Conservation (phyloP, 208 protist species). For the Novymonas esmeraldas region DNA sequence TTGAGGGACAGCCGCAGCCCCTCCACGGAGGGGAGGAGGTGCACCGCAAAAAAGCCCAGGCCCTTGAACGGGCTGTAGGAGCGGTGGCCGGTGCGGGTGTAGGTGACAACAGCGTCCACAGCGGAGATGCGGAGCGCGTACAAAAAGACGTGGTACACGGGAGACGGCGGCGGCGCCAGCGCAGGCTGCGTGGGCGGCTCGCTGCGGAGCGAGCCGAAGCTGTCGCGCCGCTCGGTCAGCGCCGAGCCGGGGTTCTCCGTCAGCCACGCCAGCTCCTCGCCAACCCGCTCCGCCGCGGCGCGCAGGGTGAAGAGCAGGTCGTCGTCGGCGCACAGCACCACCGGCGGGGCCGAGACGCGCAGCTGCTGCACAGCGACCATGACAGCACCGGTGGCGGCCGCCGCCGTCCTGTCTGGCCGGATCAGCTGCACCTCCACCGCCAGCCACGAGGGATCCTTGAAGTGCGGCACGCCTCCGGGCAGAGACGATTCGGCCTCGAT, state of each 20-base stretch:
- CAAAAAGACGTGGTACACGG: conserved; percentile 46
- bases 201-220: neutral
- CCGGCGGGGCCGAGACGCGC: conserved; percentile 35
- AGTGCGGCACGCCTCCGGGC: conserved; percentile 4
- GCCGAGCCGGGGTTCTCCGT: neutral
- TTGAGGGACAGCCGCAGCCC: conserved; percentile 31
- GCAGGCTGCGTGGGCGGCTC: neutral
- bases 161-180: neutral
- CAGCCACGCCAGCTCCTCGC: conserved; percentile 13
- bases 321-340: conserved; percentile 57
- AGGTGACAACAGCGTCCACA: conserved; percentile 43
- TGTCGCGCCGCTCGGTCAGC: neutral
- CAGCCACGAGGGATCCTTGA: conserved; percentile 27
- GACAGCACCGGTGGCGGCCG: conserved; percentile 1
- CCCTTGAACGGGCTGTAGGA: conserved; percentile 55
- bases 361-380: conserved; percentile 46
- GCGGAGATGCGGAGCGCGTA: conserved; percentile 43
- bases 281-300: conserved; percentile 25
- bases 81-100: conserved; percentile 48
- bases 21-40: conserved; percentile 64
- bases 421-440: conserved; percentile 27
- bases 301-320: conserved; percentile 57
- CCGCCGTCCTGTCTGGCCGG: neutral
- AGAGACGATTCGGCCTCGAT: too few species aligned
- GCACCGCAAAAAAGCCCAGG: conserved; percentile 23